Evolutionary conservation across 2,329 filamentous ascomycete genomes (phyloP).

Genomic region (Aspergillus spinulosporus): DNA sequence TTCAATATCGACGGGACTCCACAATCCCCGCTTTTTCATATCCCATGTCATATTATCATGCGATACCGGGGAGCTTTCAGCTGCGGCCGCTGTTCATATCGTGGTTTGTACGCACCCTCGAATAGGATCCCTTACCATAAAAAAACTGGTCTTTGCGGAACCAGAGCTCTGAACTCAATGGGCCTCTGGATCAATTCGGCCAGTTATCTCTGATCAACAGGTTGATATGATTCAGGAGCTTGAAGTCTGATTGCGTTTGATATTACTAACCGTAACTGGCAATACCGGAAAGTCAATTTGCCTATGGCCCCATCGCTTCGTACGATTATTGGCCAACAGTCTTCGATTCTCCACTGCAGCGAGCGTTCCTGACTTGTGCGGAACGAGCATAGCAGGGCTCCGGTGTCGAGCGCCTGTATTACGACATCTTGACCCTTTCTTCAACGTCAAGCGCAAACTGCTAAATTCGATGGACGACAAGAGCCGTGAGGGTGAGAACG

Average conservation of each 20-base stretch:
- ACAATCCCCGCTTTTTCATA: conserved; percentile 1
- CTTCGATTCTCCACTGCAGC: conserved; percentile 27
- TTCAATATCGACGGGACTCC: neutral
- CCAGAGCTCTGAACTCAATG: too few species aligned
- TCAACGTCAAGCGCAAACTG: neutral
- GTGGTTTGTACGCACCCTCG: too few species aligned
- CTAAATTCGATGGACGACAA: neutral
- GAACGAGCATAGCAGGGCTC: conserved; percentile 15
- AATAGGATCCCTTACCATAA: too few species aligned
- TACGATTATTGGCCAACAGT: neutral
- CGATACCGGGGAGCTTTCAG: neutral
- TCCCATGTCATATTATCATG: neutral
- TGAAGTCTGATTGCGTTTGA: conserved; percentile 6
- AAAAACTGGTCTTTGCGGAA: too few species aligned
- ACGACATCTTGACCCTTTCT: conserved; percentile 2
- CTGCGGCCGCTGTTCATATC: neutral
- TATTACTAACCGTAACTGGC: conserved; percentile 9
- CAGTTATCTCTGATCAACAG: too few species aligned
- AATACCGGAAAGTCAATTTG: conserved; percentile 19
- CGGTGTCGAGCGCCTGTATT: neutral
- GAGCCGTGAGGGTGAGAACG: neutral
- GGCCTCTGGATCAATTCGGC: too few species aligned
- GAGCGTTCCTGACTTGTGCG: conserved; percentile 33
- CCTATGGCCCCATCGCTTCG: conserved; percentile 16
- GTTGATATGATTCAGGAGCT: conserved; percentile 17